Percentiles rank a stretch among this genome's conserved stretches.
Evolutionary conservation across 352 stramenopile species (phyloP).

Genomic region (Pythium diclinum): DNA sequence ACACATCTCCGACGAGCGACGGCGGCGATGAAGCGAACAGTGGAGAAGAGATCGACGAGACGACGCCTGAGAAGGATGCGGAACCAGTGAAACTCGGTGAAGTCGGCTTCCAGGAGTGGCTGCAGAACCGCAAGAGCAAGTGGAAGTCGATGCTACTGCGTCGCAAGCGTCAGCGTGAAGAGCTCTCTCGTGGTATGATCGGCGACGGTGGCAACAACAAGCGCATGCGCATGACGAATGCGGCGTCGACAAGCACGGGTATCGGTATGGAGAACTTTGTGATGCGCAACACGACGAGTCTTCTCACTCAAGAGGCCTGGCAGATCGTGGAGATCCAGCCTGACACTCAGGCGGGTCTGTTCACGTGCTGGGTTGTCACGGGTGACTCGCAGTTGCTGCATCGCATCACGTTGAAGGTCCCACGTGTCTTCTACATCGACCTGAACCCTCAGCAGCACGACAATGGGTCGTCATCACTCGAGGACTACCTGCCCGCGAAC

Average conservation of each 20-base stretch:
- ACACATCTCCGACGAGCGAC: constrained; percentile 17
- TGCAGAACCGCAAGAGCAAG: constrained; percentile 67
- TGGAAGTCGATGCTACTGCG: constrained; percentile 61
- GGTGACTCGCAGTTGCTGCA: constrained; percentile 66
- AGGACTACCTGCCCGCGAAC: constrained; percentile 20
- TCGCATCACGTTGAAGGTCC: constrained; percentile 69
- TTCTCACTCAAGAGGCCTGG: constrained; percentile 65
- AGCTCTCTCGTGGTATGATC: constrained; percentile 42
- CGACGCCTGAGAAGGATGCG: constrained; percentile 5
- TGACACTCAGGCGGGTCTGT: constrained; percentile 71
- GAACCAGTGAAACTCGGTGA: constrained; percentile 51
- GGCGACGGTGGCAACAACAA: constrained; percentile 30
- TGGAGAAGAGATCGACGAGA: constrained; percentile 17
- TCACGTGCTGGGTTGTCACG: constrained; percentile 96
- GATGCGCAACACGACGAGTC: constrained; percentile 43
- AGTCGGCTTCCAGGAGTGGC: constrained; percentile 54
- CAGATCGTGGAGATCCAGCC: constrained; percentile 81
- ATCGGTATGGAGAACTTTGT: constrained; percentile 84
- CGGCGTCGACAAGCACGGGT: constrained; percentile 28
- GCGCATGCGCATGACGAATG: constrained; percentile 15
- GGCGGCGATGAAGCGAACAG: constrained; percentile 27
- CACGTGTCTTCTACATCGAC: constrained; percentile 62
- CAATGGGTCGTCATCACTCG: constrained; percentile 26
- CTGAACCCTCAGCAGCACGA: constrained; percentile 61
- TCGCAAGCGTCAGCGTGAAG: constrained; percentile 55